Conservation (phyloP, 2,329 filamentous ascomycete genomes). For the Cryphonectria nitschkei region DNA sequence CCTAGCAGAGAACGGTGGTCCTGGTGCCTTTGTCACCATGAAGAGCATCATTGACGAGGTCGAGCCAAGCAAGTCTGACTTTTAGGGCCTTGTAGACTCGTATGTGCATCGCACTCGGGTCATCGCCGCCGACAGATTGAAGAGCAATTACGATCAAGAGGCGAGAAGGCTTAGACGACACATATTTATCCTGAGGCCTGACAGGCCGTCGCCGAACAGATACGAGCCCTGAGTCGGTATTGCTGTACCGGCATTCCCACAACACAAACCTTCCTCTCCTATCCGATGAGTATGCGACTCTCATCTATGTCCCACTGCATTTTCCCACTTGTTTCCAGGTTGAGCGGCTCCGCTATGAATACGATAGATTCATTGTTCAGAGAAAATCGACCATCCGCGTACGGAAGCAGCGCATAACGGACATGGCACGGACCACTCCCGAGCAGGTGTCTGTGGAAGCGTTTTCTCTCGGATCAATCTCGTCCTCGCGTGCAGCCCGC, state of each 20-base stretch:
- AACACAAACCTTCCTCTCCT: background rate
- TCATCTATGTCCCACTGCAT: background rate
- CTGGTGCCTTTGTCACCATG: conserved; percentile 78
- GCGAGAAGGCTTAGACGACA: background rate
- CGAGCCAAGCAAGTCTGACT: conserved; percentile 41
- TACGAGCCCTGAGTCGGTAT: background rate
- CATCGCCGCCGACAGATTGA: background rate
- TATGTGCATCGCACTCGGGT: background rate
- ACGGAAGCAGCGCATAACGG: background rate
- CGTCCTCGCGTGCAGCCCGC: background rate
- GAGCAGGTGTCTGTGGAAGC: background rate
- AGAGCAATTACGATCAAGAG: background rate
- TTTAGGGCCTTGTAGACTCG: conserved; percentile 33
- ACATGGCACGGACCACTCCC: background rate
- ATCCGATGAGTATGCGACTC: background rate
- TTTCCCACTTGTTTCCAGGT: background rate
- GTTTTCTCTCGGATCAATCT: background rate
- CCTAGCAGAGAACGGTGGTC: conserved; percentile 75
- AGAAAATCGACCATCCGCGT: background rate
- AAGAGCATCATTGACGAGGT: conserved; percentile 54
- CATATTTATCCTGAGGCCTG: background rate
- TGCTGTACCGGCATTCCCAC: background rate
- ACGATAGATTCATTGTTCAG: background rate
- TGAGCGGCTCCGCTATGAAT: background rate
- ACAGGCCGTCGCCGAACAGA: background rate